Percentiles rank a stretch among this genome's conserved stretches.
Conservation (phyloP, 306 rosid genomes). For the Quercus mongolica region DNA sequence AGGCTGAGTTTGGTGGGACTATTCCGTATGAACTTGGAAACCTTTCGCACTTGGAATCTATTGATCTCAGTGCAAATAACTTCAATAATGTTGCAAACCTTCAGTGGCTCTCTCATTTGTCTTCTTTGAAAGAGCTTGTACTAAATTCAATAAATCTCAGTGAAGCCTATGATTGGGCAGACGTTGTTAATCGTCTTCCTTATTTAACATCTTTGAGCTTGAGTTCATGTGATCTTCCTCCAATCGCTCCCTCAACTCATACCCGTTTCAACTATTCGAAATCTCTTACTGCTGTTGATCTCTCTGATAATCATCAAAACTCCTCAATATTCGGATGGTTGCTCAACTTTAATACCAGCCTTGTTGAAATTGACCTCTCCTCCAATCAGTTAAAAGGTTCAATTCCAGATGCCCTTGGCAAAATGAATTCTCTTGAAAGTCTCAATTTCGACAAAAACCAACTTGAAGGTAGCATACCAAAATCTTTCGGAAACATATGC, state of each 20-base stretch:
- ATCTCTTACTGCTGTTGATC: neutral
- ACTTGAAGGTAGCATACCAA: neutral
- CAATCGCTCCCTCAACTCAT: neutral
- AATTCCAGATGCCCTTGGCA: constrained; percentile 1
- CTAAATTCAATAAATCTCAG: neutral
- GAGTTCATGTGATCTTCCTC: neutral
- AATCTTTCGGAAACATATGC: neutral
- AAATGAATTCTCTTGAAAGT: neutral
- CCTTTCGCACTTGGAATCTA: neutral
- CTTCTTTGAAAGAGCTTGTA: neutral
- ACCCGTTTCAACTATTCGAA: neutral
- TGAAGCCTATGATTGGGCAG: neutral
- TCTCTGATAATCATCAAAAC: neutral
- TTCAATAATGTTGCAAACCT: neutral
- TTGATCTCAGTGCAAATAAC: neutral
- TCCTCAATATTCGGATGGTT: neutral
- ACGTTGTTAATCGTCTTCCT: neutral
- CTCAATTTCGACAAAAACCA: neutral
- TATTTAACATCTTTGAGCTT: neutral
- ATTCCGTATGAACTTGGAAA: constrained; percentile 3
- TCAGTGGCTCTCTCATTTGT: constrained; percentile 1
- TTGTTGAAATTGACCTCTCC: neutral
- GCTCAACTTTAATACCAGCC: neutral
- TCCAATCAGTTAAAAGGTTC: neutral
- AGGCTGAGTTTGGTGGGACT: neutral